A percentile compares a stretch with the other conserved stretches of the same genome.
phyloP scores from a whole-genome alignment of 2,329 filamentous ascomycete species.

The Karstenula rhodostoma region DNA sequence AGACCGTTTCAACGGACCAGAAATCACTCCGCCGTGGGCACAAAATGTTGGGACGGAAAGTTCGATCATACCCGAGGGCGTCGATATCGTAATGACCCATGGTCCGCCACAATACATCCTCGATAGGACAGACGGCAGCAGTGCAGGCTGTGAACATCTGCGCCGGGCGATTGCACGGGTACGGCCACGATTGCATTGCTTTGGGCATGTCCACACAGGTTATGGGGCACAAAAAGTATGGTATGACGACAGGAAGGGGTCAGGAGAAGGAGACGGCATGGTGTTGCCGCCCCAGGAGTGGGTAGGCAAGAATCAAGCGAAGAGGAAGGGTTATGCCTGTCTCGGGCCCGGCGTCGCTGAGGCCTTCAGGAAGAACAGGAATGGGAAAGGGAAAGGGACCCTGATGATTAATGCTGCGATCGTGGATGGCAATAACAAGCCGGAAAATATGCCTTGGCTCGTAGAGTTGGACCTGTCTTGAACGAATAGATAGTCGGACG shows the following conservation, averaged over 20 bases:
- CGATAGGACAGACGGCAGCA: slow-evolving; percentile 51
- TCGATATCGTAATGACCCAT: slow-evolving; percentile 69
- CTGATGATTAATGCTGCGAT: slow-evolving; percentile 65
- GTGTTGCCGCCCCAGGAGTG: slow-evolving; percentile 25
- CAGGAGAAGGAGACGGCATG: slow-evolving; percentile 18
- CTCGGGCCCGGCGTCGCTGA: slow-evolving; percentile 40
- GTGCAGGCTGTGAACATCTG: slow-evolving; percentile 64
- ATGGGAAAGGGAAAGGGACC: slow-evolving; percentile 59
- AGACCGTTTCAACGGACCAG: slow-evolving; percentile 60
- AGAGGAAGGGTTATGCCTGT: slow-evolving; percentile 29
- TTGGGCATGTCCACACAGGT: slow-evolving; percentile 67
- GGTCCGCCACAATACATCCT: slow-evolving; percentile 63
- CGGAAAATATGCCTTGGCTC: slow-evolving; percentile 62
- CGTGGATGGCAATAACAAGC: slow-evolving; percentile 56
- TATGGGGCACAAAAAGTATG: slow-evolving; percentile 41
- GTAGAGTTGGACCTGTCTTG: slow-evolving; percentile 57
- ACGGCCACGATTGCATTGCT: slow-evolving; percentile 63
- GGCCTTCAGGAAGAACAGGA: slow-evolving; percentile 35
- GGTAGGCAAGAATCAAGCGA: slow-evolving; percentile 33
- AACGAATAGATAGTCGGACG: not conserved
- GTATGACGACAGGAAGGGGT: slow-evolving; percentile 33
- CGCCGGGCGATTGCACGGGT: slow-evolving; percentile 56
- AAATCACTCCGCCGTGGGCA: slow-evolving; percentile 27
- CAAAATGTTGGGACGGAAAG: slow-evolving; percentile 26
- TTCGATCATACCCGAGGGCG: slow-evolving; percentile 38